Evolutionary conservation across 2,329 filamentous ascomycete genomes (phyloP), one percentile per base, ranked within the genome.

Genomic region (Aspergillus sp.): DNA sequence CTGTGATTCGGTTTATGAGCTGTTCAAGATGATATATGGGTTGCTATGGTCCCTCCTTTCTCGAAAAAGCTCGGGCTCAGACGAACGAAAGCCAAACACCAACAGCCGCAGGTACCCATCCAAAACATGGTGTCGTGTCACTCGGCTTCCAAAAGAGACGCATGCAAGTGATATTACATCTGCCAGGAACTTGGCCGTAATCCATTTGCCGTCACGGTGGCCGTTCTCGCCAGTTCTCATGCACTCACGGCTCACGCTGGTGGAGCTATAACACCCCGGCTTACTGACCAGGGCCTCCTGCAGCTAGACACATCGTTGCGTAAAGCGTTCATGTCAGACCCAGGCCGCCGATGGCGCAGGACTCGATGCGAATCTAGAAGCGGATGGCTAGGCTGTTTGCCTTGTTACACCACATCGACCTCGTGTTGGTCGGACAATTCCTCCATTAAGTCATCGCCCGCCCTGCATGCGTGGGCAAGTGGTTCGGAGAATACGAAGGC

Each of bases 401-500:
- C 19, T 19, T 7, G 40, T 19, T 17, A 42, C 40, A 17, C 40
- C 5, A 17, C 40, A 22, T 42, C 40, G 19, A 5, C 35, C 40
- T 42, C 40, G 40, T 42, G 40, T 42, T 42, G 40, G 40, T 42
- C 40, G 40, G 40, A 42, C 40, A 42, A 9, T 22, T 42, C 19
- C 16, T 42, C 40, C 40, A 20, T 11, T 17, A 10, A 42, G 40
- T 42, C 16, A 42, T 35, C 53, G n/a, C n/a, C 13, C 35, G 16
- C 35, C 3, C 14, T 35, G 45, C 35, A n/a, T 20, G 20, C 17
- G 41, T 50, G 33, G 19, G n/a, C 36, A 53, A 51, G 50, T 50
- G 45, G 48, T 26, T 30, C 47, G 19, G 38, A n/a, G 13, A 40
- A 40, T n/a, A 40, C n/a, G 17, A 40, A 40, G 17, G 13, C 22